phyloP scores from a whole-genome alignment of 2,329 filamentous ascomycete genomes.

The Aureobasidium melanogenum region DNA sequence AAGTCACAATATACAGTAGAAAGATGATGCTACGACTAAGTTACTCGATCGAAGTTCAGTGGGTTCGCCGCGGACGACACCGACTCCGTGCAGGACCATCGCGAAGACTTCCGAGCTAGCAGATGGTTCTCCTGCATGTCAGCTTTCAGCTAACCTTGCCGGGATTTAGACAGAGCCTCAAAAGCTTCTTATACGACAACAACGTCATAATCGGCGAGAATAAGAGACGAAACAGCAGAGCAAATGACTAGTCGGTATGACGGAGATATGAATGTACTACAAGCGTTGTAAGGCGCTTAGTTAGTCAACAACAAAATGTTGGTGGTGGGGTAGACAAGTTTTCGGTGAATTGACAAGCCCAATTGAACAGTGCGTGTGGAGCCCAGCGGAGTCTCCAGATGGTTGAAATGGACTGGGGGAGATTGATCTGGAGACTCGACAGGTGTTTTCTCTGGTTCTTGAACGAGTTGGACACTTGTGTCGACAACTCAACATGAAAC shows the following conservation, averaged over 20 bases:
- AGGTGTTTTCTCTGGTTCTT: background rate
- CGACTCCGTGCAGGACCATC: background rate
- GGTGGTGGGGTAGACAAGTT: background rate
- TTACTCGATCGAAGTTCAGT: too few relatives aligned
- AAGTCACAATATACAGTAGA: too few relatives aligned
- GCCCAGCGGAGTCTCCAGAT: slow-evolving; percentile 5
- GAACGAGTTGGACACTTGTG: background rate
- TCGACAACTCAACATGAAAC: background rate
- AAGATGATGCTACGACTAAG: too few relatives aligned
- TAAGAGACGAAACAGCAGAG: background rate
- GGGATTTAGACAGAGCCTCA: background rate
- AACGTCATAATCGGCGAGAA: background rate
- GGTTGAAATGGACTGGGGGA: background rate
- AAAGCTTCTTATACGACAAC: background rate
- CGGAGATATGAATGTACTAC: background rate
- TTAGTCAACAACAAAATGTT: background rate
- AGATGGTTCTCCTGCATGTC: background rate
- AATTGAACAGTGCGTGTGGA: slow-evolving; percentile 4
- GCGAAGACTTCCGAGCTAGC: background rate
- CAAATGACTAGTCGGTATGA: background rate
- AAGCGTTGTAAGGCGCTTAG: background rate
- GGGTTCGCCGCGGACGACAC: background rate
- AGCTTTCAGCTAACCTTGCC: background rate
- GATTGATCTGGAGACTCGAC: background rate
- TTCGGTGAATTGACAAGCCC: slow-evolving; percentile 4